phyloP scores from a whole-genome alignment of 768 basidiomycete genomes.

The Amanita phalloides region DNA sequence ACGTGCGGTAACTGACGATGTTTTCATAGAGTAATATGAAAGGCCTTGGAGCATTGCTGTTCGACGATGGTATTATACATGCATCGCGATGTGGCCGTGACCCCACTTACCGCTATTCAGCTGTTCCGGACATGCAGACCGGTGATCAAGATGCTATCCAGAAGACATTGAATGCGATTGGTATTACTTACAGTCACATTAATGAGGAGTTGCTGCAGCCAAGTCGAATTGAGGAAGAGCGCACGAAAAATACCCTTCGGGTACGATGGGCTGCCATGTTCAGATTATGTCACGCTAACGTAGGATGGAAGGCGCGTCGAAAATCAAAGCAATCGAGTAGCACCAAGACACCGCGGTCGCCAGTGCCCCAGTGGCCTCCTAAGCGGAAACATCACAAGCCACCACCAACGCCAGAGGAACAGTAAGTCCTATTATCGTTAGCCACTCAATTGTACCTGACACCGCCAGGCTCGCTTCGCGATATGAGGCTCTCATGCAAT shows the following conservation, averaged over 20 bases:
- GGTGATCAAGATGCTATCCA: constrained; percentile 36
- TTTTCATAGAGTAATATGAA: constrained; percentile 35
- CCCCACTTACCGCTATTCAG: not conserved
- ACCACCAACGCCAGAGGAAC: constrained; percentile 34
- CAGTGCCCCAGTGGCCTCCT: constrained; percentile 54
- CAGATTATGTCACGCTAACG: not conserved
- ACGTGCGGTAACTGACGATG: not conserved
- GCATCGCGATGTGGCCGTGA: not conserved
- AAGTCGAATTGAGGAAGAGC: constrained; percentile 59
- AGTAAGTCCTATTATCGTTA: constrained; percentile 24
- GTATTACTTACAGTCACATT: constrained; percentile 63
- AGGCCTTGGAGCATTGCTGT: constrained; percentile 56
- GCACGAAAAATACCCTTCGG: constrained; percentile 41
- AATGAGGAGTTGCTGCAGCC: constrained; percentile 63
- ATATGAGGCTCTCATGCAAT: constrained; percentile 49
- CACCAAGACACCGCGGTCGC: constrained; percentile 14
- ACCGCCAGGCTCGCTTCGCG: constrained; percentile 38
- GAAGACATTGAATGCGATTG: constrained; percentile 45
- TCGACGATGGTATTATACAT: constrained; percentile 50
- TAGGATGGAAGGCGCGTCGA: constrained; percentile 1
- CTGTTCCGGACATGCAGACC: not conserved
- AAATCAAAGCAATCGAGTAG: constrained; percentile 19
- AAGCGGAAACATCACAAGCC: constrained; percentile 44
- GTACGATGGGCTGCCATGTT: constrained; percentile 19
- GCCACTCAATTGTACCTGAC: not conserved